Percentiles rank a stretch among this genome's conserved stretches.
These are phyloP conservation scores for Geosiphon pyriformis DNA, from an alignment of 192 early-diverging fungal genomes.

Conservation along the genomic window DNA sequence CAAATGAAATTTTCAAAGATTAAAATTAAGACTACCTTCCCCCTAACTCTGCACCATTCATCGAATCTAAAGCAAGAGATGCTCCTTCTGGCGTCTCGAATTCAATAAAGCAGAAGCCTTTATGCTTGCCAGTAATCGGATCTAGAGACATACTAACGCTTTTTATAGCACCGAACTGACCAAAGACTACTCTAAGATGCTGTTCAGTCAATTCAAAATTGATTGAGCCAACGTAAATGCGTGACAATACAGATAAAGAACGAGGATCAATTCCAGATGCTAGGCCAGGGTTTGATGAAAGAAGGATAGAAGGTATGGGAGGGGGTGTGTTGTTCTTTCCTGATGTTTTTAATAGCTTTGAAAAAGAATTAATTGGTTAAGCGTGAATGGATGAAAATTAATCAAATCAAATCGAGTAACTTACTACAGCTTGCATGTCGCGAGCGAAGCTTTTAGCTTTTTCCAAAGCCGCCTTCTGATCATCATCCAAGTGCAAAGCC, in stretches of 20 bases:
- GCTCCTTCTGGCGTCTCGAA: constrained; percentile 85
- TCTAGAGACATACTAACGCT: constrained; percentile 79
- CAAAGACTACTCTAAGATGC: constrained; percentile 71
- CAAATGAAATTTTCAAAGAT: background rate
- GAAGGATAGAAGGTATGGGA: constrained; percentile 14
- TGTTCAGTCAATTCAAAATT: constrained; percentile 80
- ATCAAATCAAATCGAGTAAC: background rate
- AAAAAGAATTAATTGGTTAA: background rate
- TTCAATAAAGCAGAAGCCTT: constrained; percentile 88
- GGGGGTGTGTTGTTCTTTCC: constrained; percentile 19
- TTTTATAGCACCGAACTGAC: constrained; percentile 72
- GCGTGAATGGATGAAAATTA: background rate
- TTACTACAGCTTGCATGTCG: constrained; percentile 28
- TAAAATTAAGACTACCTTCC: constrained; percentile 52
- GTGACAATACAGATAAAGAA: constrained; percentile 30
- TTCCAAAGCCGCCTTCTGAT: constrained; percentile 24
- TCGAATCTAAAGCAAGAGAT: constrained; percentile 66
- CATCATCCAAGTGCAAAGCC: constrained; percentile 22
- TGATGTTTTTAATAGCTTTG: constrained; percentile 24
- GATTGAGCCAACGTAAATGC: constrained; percentile 80
- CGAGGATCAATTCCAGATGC: constrained; percentile 32
- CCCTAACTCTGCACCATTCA: constrained; percentile 80
- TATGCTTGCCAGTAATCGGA: constrained; percentile 68
- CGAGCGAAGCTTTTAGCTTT: constrained; percentile 26
- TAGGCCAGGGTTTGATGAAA: constrained; percentile 24